Conservation (phyloP, 768 basidiomycete genomes). For the Tulasnella sp. region DNA sequence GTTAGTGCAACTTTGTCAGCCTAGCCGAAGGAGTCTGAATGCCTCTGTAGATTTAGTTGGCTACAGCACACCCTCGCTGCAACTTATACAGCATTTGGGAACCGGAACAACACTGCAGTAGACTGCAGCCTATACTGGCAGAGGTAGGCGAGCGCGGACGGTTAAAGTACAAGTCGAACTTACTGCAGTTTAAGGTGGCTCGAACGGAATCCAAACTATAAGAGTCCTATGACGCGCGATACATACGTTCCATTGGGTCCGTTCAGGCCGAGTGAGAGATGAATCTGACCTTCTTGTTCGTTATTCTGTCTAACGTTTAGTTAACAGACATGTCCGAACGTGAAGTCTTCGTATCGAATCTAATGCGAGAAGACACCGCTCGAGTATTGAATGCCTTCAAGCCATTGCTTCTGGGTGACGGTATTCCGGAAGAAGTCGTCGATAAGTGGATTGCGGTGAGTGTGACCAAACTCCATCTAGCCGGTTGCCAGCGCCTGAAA, state of each 20-base stretch:
- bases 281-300: not conserved
- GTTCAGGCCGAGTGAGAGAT: not conserved
- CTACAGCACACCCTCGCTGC: not conserved
- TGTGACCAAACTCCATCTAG: not conserved
- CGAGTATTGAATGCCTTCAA: conserved; percentile 3
- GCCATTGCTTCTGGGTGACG: conserved; percentile 12
- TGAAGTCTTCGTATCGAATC: not conserved
- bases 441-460: not conserved
- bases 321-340: not conserved
- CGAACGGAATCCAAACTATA: conserved; percentile 10
- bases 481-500: not conserved
- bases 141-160: not conserved
- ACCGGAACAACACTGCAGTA: conserved; percentile 5
- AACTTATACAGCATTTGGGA: not conserved
- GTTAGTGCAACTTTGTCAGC: not conserved
- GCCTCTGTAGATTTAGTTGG: conserved; percentile 4
- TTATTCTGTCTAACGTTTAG: not conserved
- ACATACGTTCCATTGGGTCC: conserved; percentile 5
- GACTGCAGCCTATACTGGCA: conserved; percentile 5
- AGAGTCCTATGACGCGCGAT: not conserved
- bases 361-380: not conserved
- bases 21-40: not conserved
- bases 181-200: conserved; percentile 1
- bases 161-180: not conserved
- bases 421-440: not conserved